A percentile compares a stretch with the other conserved stretches of the same genome.
These are phyloP conservation scores for Yarrowia osloensis DNA, from an alignment of 805 yeast species.

Conservation along the genomic window DNA sequence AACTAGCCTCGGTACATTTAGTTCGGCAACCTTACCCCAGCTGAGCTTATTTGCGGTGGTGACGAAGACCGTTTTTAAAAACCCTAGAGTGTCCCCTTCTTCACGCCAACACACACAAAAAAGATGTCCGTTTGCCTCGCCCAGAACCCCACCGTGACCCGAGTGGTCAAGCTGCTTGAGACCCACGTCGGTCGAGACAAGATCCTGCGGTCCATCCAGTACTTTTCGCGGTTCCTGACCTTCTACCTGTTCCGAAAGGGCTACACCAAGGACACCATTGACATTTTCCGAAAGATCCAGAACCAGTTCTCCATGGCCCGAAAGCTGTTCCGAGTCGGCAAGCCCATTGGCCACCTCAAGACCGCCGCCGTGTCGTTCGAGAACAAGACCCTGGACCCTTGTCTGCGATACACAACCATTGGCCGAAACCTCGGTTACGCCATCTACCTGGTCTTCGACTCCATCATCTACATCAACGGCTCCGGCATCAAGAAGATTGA, in stretches of 20 bases:
- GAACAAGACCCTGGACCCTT: constrained; percentile 67
- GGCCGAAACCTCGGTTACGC: constrained; percentile 43
- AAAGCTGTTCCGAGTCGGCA: constrained; percentile 80
- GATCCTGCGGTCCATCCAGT: constrained; percentile 74
- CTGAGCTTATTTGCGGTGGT: constrained; percentile 11
- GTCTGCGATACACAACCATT: constrained; percentile 49
- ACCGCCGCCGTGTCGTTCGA: constrained; percentile 67
- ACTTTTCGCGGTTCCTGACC: constrained; percentile 71
- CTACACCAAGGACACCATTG: constrained; percentile 50
- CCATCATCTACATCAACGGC: constrained; percentile 40
- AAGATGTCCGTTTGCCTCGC: constrained; percentile 40
- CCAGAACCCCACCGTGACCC: constrained; percentile 71
- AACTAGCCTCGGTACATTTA: constrained; percentile 27
- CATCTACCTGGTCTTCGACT: constrained; percentile 44
- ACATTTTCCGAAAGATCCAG: constrained; percentile 58
- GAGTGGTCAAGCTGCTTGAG: constrained; percentile 64
- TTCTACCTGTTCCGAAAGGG: constrained; percentile 62
- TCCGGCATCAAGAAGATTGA: constrained; percentile 44
- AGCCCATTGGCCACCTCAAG: constrained; percentile 70
- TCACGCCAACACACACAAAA: neutral
- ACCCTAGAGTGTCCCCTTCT: neutral
- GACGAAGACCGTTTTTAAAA: neutral
- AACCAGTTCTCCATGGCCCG: constrained; percentile 67
- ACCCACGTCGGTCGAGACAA: constrained; percentile 78
- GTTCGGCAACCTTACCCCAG: constrained; percentile 31